These are phyloP conservation scores for Colletotrichum brevisporum DNA, from an alignment of 2,329 filamentous ascomycete genomes.

Conservation along the genomic window DNA sequence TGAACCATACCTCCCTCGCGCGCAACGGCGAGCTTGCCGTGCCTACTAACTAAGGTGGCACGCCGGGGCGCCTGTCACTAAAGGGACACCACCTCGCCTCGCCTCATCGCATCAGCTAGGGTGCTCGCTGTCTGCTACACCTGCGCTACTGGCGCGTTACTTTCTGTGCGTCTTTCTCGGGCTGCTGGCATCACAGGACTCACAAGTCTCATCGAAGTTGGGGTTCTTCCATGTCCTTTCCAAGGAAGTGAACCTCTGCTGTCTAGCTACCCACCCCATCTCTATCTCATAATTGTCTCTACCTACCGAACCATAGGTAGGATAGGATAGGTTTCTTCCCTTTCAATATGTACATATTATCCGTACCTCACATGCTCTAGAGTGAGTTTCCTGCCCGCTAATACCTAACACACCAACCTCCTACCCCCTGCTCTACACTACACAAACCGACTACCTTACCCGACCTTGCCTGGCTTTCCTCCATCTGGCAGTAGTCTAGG, in stretches of 20 bases:
- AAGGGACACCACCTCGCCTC: background rate
- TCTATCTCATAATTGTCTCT: too few species aligned
- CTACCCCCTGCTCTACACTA: conserved; percentile 21
- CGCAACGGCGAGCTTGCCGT: conserved; percentile 13
- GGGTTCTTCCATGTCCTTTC: too few species aligned
- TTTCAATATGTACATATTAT: too few species aligned
- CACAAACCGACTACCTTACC: conserved; percentile 20
- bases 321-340: too few species aligned
- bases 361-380: too few species aligned
- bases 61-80: conserved; percentile 13
- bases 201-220: conserved; percentile 11
- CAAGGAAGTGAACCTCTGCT: too few species aligned
- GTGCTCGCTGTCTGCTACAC: conserved; percentile 27
- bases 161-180: conserved; percentile 18
- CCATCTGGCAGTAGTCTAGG: conserved; percentile 25
- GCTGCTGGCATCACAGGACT: conserved; percentile 25
- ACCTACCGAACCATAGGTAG: too few species aligned
- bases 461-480: conserved; percentile 12
- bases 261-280: too few species aligned
- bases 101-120: conserved; percentile 8
- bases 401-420: conserved; percentile 14
- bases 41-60: background rate
- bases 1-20: conserved; percentile 24
- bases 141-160: conserved; percentile 15
- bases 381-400: background rate